Conservation (phyloP, 208 protist species). For the Willaertia magna region DNA sequence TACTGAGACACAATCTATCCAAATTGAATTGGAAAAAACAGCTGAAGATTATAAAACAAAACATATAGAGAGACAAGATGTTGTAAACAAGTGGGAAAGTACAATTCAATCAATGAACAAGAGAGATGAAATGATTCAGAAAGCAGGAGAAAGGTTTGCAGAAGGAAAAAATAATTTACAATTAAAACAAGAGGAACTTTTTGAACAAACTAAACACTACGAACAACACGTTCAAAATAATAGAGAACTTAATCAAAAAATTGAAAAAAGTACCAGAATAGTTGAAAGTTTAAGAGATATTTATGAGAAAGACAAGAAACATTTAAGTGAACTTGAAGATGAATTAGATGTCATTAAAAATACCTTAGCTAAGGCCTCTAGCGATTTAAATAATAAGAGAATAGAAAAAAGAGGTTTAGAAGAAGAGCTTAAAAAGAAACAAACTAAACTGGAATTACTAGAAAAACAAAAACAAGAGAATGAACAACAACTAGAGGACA, state of each 20-base stretch:
- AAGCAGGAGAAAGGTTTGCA: slow-evolving; percentile 51
- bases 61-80: slow-evolving; percentile 59
- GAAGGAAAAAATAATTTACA: slow-evolving; percentile 27
- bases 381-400: slow-evolving; percentile 41
- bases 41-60: slow-evolving; percentile 68
- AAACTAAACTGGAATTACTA: slow-evolving; percentile 14
- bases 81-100: slow-evolving; percentile 73
- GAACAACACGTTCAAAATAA: slow-evolving; percentile 30
- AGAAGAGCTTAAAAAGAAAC: slow-evolving; percentile 30
- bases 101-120: slow-evolving; percentile 62
- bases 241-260: slow-evolving; percentile 34
- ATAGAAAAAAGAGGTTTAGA: slow-evolving; percentile 4
- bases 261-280: slow-evolving; percentile 37
- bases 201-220: slow-evolving; percentile 26
- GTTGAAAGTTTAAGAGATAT: slow-evolving; percentile 23
- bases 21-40: slow-evolving; percentile 75
- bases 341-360: slow-evolving; percentile 56
- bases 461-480: background rate
- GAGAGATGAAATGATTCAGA: slow-evolving; percentile 62
- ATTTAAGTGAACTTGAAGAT: slow-evolving; percentile 48
- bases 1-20: slow-evolving; percentile 58
- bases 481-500: slow-evolving; percentile 30
- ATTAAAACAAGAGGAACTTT: slow-evolving; percentile 42
- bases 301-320: background rate
- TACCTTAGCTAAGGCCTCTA: slow-evolving; percentile 35